phyloP scores from a whole-genome alignment of 306 rosid species.

The Potentilla sterilis region DNA sequence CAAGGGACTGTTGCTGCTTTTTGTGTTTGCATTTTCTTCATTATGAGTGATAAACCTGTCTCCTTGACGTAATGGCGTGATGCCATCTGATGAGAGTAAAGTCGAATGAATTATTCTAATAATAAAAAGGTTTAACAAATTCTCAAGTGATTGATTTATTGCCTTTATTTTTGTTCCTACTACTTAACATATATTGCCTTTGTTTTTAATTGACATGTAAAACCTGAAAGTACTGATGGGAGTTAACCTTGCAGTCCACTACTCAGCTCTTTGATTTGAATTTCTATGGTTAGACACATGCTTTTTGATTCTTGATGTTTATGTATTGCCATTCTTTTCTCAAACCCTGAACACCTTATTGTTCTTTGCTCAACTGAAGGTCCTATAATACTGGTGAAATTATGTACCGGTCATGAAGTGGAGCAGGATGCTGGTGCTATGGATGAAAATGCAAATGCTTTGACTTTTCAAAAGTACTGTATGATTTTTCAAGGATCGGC shows the following conservation, averaged over 20 bases:
- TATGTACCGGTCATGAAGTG: conserved; percentile 57
- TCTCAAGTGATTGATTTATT: background rate
- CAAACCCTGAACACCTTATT: background rate
- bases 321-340: background rate
- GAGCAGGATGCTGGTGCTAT: conserved; percentile 29
- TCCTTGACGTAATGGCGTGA: background rate
- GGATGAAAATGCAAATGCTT: conserved; percentile 28
- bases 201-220: background rate
- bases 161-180: background rate
- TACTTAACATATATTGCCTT: too few species aligned
- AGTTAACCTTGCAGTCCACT: background rate
- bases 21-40: background rate
- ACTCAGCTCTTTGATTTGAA: background rate
- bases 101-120: too few species aligned
- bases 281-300: background rate
- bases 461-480: conserved; percentile 39
- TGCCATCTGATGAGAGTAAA: background rate
- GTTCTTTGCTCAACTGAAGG: conserved; percentile 49
- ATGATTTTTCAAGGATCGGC: conserved; percentile 63
- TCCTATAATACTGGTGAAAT: conserved; percentile 64
- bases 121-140: background rate
- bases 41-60: background rate
- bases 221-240: background rate
- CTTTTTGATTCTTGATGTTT: background rate
- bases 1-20: background rate